Conservation (phyloP, 345 rosid species). For the Aethionema arabicum region DNA sequence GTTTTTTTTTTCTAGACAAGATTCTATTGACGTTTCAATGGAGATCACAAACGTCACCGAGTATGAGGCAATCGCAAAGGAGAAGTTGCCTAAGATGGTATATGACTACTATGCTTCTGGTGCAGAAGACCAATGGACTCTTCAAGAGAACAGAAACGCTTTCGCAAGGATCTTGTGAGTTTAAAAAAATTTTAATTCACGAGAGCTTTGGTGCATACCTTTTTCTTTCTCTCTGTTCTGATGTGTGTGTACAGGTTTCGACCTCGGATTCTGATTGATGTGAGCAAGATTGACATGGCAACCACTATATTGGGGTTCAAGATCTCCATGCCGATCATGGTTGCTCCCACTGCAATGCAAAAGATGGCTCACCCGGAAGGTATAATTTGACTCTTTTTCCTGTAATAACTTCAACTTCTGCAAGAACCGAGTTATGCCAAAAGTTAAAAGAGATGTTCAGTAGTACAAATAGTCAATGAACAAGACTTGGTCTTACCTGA, state of each 20-base stretch:
- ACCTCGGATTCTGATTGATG: slow-evolving; percentile 77
- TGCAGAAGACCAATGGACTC: slow-evolving; percentile 77
- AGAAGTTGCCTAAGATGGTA: slow-evolving; percentile 69
- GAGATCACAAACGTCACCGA: slow-evolving; percentile 68
- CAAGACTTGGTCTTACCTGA: background rate
- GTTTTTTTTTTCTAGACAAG: background rate
- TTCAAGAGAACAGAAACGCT: slow-evolving; percentile 58
- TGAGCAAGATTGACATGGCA: slow-evolving; percentile 69
- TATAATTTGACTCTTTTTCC: slow-evolving; percentile 12
- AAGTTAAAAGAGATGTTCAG: too few relatives aligned
- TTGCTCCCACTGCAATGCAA: slow-evolving; percentile 82
- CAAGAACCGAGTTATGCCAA: too few relatives aligned
- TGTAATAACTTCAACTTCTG: background rate
- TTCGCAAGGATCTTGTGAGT: slow-evolving; percentile 69
- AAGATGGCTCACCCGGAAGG: slow-evolving; percentile 94
- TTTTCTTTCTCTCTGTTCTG: background rate
- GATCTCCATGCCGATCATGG: slow-evolving; percentile 81
- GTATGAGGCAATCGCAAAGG: slow-evolving; percentile 62
- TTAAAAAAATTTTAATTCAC: background rate
- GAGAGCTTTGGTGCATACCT: background rate
- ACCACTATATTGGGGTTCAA: slow-evolving; percentile 72
- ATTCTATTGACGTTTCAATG: slow-evolving; percentile 55
- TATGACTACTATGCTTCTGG: slow-evolving; percentile 78
- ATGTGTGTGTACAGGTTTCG: slow-evolving; percentile 47
- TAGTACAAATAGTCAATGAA: too few relatives aligned